A percentile compares a stretch with the other conserved stretches of the same genome.
Evolutionary conservation across 306 rosid species (phyloP).

Genomic region (Astragalus glycyphyllos): DNA sequence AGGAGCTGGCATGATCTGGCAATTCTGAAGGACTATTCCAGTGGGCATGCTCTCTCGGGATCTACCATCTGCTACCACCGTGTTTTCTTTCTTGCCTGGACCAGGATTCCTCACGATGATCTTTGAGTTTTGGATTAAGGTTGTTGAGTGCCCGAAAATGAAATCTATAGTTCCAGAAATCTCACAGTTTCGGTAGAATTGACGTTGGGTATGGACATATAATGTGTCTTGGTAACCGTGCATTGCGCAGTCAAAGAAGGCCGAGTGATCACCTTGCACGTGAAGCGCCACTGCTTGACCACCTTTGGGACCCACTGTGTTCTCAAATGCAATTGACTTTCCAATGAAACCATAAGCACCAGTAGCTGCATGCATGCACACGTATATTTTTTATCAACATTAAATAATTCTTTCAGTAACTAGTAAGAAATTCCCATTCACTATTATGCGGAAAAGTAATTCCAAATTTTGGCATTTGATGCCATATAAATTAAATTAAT

Average conservation of each 20-base stretch:
- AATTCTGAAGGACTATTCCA: too few species aligned
- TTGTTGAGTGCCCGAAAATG: slow-evolving; percentile 61
- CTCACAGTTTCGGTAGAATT: slow-evolving; percentile 71
- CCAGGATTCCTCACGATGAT: slow-evolving; percentile 59
- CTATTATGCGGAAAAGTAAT: background rate
- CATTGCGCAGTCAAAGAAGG: slow-evolving; percentile 56
- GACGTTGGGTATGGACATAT: slow-evolving; percentile 58
- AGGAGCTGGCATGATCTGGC: too few species aligned
- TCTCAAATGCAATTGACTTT: slow-evolving; percentile 61
- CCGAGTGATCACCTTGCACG: slow-evolving; percentile 53
- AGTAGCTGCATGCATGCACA: slow-evolving; percentile 35
- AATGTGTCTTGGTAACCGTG: slow-evolving; percentile 73
- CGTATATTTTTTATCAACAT: background rate
- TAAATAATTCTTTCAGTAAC: background rate
- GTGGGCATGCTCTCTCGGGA: too few species aligned
- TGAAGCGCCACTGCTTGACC: slow-evolving; percentile 80
- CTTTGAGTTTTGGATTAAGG: slow-evolving; percentile 59
- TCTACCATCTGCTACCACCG: too few species aligned
- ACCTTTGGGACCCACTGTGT: slow-evolving; percentile 69
- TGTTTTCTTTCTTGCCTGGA: slow-evolving; percentile 13
- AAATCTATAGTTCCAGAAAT: slow-evolving; percentile 72
- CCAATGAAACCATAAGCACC: slow-evolving; percentile 52
- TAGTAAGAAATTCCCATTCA: background rate
- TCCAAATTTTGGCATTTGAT: background rate
- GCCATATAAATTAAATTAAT: too few species aligned